Conservation (phyloP, 2,329 filamentous ascomycete genomes). For the Apiospora aurea region DNA sequence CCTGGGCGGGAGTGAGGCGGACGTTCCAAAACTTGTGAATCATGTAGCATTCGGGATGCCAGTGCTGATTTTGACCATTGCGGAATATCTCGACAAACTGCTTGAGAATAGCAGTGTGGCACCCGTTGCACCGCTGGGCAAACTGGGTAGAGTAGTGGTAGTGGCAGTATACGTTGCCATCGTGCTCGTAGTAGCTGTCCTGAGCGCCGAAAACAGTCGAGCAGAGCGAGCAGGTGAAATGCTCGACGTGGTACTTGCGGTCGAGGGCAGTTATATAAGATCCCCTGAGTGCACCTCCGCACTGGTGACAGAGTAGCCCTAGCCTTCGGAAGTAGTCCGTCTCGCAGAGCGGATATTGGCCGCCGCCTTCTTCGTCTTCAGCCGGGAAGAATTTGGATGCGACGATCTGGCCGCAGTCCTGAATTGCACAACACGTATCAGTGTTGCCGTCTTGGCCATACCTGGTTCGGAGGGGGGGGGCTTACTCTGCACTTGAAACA, state of each 20-base stretch:
- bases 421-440: slow-evolving; percentile 34
- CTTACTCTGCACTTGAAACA: slow-evolving; percentile 96
- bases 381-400: slow-evolving; percentile 99
- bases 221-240: slow-evolving; percentile 97
- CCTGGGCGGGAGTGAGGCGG: slow-evolving; percentile 71
- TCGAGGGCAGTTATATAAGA: slow-evolving; percentile 98
- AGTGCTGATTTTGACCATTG: slow-evolving; percentile 97
- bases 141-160: slow-evolving; percentile 99
- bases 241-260: slow-evolving; percentile 98
- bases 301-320: slow-evolving; percentile 89
- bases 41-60: slow-evolving; percentile 99
- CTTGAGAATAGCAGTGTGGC: slow-evolving; percentile 95
- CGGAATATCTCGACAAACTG: slow-evolving; percentile 99
- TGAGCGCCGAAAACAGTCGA: slow-evolving; percentile 97
- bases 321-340: slow-evolving; percentile 96
- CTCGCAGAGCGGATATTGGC: slow-evolving; percentile 95
- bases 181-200: slow-evolving; percentile 99
- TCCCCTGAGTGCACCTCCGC: slow-evolving; percentile 88
- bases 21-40: slow-evolving; percentile 99
- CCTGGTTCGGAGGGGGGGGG: slow-evolving; percentile 34
- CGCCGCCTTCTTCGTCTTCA: slow-evolving; percentile 83
- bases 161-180: slow-evolving; percentile 95
- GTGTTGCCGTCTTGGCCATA: neutral
- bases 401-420: slow-evolving; percentile 97
- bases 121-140: slow-evolving; percentile 94